phyloP scores from a whole-genome alignment of 2,329 filamentous ascomycete species.

The Nigrospora osmanthi region DNA sequence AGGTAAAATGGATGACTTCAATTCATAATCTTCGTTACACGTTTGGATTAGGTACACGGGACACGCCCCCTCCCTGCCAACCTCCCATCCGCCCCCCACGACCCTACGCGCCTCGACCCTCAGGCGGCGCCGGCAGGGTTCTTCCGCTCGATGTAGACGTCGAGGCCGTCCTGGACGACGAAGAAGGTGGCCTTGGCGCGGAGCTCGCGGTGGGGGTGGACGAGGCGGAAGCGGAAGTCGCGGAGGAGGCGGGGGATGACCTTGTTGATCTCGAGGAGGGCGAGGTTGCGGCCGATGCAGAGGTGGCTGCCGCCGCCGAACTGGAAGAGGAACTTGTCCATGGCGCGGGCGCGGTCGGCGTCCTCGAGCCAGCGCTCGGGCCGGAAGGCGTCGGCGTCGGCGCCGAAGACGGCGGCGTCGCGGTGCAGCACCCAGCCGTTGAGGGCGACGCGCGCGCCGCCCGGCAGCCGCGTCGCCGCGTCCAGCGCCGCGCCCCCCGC shows the following conservation, averaged over 20 bases:
- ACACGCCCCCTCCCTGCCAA: too few relatives aligned
- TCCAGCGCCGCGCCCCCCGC: slow-evolving; percentile 43
- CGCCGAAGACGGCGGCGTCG: slow-evolving; percentile 38
- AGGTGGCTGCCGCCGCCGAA: slow-evolving; percentile 47
- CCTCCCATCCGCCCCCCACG: too few relatives aligned
- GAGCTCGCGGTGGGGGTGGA: slow-evolving; percentile 39
- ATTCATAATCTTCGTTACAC: too few relatives aligned
- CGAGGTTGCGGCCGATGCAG: slow-evolving; percentile 48
- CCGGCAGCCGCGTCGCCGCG: slow-evolving; percentile 37
- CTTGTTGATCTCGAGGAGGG: slow-evolving; percentile 52
- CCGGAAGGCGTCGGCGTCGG: slow-evolving; percentile 41
- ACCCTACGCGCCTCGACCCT: too few relatives aligned
- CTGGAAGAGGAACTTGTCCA: slow-evolving; percentile 50
- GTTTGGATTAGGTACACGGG: too few relatives aligned
- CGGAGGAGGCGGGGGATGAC: slow-evolving; percentile 44
- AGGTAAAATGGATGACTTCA: too few relatives aligned
- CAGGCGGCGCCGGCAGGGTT: neutral
- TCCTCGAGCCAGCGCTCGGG: slow-evolving; percentile 48
- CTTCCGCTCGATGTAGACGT: slow-evolving; percentile 38
- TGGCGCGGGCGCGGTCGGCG: slow-evolving; percentile 31
- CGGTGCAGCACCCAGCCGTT: slow-evolving; percentile 48
- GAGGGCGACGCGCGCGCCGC: slow-evolving; percentile 42
- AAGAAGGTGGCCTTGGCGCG: slow-evolving; percentile 51
- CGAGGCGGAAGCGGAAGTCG: slow-evolving; percentile 45
- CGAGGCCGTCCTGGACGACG: slow-evolving; percentile 48